These are phyloP conservation scores for Tuber borchii DNA, from an alignment of 495 filamentous ascomycete species.

Conservation along the genomic window DNA sequence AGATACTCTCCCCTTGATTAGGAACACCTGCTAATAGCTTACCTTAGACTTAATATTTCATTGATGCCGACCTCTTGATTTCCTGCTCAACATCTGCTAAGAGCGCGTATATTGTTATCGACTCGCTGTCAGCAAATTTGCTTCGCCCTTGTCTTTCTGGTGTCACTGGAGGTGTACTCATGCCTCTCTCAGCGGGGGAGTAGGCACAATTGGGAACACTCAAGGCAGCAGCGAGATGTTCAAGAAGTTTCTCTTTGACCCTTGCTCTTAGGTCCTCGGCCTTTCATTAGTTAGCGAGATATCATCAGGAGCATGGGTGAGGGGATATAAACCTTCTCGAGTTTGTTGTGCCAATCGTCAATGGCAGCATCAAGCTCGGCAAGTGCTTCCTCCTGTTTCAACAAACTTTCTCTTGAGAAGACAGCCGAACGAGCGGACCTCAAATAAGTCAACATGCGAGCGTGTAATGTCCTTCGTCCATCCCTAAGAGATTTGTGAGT, in stretches of 20 bases:
- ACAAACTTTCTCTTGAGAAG: constrained; percentile 60
- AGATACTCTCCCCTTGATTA: background rate
- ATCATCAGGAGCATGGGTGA: background rate
- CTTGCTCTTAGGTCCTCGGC: constrained; percentile 65
- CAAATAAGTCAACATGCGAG: constrained; percentile 62
- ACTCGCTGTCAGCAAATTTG: constrained; percentile 20
- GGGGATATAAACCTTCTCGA: constrained; percentile 48
- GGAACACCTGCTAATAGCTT: background rate
- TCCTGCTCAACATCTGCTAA: constrained; percentile 57
- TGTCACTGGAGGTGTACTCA: constrained; percentile 44
- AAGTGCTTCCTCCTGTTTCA: constrained; percentile 69
- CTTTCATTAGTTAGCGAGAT: constrained; percentile 31
- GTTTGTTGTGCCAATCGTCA: constrained; percentile 66
- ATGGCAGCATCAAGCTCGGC: constrained; percentile 65
- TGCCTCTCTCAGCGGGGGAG: constrained; percentile 9
- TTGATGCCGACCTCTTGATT: constrained; percentile 41
- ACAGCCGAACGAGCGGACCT: constrained; percentile 56
- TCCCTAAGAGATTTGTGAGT: constrained; percentile 62
- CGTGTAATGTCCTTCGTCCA: constrained; percentile 62
- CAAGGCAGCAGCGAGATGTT: constrained; percentile 61
- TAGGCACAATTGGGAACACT: constrained; percentile 25
- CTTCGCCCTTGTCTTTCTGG: constrained; percentile 41
- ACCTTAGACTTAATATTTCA: constrained; percentile 6
- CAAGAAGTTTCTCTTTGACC: constrained; percentile 67
- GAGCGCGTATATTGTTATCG: constrained; percentile 52